These are phyloP conservation scores for Globisporangium nagaii DNA, from an alignment of 352 stramenopile species.

Conservation along the genomic window DNA sequence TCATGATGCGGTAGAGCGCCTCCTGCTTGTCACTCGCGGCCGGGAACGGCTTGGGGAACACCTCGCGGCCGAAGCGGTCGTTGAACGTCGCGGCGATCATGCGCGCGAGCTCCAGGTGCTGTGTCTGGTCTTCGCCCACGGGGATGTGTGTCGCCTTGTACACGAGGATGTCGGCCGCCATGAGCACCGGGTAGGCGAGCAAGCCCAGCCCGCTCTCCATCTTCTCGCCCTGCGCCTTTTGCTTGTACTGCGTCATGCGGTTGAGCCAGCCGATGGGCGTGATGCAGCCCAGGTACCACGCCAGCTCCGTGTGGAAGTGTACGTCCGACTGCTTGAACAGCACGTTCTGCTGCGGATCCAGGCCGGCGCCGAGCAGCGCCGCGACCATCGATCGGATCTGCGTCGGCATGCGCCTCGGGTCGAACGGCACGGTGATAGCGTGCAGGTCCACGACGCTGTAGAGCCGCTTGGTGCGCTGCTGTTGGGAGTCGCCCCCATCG, in stretches of 20 bases:
- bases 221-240: conserved; percentile 90
- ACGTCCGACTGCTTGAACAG: conserved; percentile 85
- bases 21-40: conserved; percentile 33
- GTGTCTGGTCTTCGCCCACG: conserved; percentile 97
- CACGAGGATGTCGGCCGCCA: conserved; percentile 99
- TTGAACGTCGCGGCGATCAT: conserved; percentile 97
- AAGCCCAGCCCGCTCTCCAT: conserved; percentile 87
- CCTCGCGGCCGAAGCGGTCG: conserved; percentile 84
- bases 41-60: conserved; percentile 57
- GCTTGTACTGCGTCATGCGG: conserved; percentile 99
- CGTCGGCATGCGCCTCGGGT: conserved; percentile 84
- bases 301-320: conserved; percentile 91
- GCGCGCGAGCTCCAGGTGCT: conserved; percentile 98
- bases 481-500: neutral
- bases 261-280: conserved; percentile 98
- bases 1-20: conserved; percentile 94
- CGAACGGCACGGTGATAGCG: conserved; percentile 96
- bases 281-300: conserved; percentile 96
- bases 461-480: conserved; percentile 21
- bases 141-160: conserved; percentile 97
- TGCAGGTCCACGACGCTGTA: conserved; percentile 96
- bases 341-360: conserved; percentile 71
- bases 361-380: conserved; percentile 92
- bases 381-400: conserved; percentile 91
- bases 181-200: conserved; percentile 97